Base-by-base conservation (phyloP, 768 basidiomycete species). In the Punctularia strigosozonata region DNA sequence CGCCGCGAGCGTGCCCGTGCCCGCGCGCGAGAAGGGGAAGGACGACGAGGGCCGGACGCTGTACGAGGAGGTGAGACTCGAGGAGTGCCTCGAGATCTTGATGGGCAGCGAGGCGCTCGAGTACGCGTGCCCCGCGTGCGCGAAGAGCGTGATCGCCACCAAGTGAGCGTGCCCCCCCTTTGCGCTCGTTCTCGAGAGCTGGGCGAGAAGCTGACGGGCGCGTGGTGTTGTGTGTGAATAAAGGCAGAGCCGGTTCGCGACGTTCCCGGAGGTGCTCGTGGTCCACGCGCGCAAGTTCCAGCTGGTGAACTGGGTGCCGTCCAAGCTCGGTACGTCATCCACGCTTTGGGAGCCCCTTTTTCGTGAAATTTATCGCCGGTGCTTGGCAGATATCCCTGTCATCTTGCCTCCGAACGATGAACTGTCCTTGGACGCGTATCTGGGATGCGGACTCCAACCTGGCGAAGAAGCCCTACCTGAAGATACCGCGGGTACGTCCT, bases 231-330 rank as follows among this genome's bases (percentile, higher is more conserved):
- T 31, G 15, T 39, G 4, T 14, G 13, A 4, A 8, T 30, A 10
- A 47, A 90, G 88, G 55, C 78, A 77, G 43, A 69, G 73, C 13
- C 73, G 71, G 22, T 85, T 98, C 49, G 73, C 84, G 0, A 82
- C 85, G 1, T 88, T 94, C 67, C 95, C 95, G 0, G 72, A 90
- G 8, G 75, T 89, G 1, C 69, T 98, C 0, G 78, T 94, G 6
- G 58, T 99, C 1, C 92, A 95, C 46, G 80, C 89, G 31, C 87
- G 85, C 53, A 94, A 94, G 50, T 97, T 95, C 64, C 86, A 91
- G 57, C 71, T 94, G 4, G 81, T 90, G 30, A 89, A 90, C 48
- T 98, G 95, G 95, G 88, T 99, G 1, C 95, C 95, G 0, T 71
- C 81, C 3, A 99, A 99, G 60, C 68, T 98, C 21, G 88, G 90